Base-by-base conservation (phyloP, 768 basidiomycete genomes). In the Melanogaster broomeanus region DNA sequence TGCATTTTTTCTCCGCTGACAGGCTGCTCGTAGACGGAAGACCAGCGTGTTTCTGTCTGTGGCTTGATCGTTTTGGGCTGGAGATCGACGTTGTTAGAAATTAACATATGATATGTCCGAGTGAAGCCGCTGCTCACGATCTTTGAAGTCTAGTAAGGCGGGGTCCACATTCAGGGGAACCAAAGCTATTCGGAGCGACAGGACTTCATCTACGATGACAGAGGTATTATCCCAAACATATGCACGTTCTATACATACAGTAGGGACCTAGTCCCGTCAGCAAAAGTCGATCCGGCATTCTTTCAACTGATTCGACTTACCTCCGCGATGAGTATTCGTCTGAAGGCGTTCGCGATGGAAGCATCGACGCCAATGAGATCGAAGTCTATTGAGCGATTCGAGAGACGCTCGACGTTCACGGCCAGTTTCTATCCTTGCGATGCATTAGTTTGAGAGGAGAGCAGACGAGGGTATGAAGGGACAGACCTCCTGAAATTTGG, bases 281-380 rank as follows among this genome's bases (percentile, higher is more conserved):
- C 31, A 38, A 2, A 47, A 28, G 42, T 12, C 40, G 28, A 33
- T 22, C 53, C n/a, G n/a, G 10, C 27, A 48, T 34, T 16, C 21
- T 33, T n/a, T 37, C 9, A 15, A 5, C 18, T 13, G 33, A 46
- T 47, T 5, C 30, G 27, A 68, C 82, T 47, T 51, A 93, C 95
- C 80, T 99, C 97, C 10, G 96, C 89, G 42, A 98, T 90, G 66
- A 98, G 77, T 48, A 97, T 93, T 50, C 97, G 79, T 24, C 97
- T 79, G 57, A 96, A 83, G 0, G 96, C 93, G 68, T 99, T 98
- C 27, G 97, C 94, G 52, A 99, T 90, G 15, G 93, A 90, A 1
- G 97, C 91, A 67, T 99, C 96, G 25, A 98, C 88, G 6, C 96
- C 95, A 49, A 98, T 81, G 40, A 98, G 76, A 71, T 99, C 97